Evolutionary conservation across 2,329 filamentous ascomycete genomes (phyloP).

Genomic region (Scedosporium aurantiacum): DNA sequence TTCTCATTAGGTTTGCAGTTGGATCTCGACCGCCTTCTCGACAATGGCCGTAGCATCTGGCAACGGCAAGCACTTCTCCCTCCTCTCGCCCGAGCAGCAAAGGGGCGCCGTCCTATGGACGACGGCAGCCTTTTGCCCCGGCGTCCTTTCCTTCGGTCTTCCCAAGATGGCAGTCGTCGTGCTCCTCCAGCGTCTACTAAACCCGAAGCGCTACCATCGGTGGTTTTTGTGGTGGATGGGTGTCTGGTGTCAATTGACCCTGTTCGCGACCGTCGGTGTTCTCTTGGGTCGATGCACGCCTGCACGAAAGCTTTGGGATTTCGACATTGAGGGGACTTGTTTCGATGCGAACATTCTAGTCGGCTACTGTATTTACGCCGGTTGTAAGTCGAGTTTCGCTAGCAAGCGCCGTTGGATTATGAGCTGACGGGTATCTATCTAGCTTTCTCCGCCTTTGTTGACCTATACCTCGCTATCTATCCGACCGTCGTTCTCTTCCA

Average conservation of each 20-base stretch:
- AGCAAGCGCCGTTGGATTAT: too few species aligned
- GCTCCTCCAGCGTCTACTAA: conserved; percentile 16
- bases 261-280: conserved; percentile 13
- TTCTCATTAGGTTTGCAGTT: conserved; percentile 8
- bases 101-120: conserved; percentile 13
- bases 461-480: conserved; percentile 31
- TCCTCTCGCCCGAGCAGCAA: conserved; percentile 10
- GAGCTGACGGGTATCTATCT: not conserved
- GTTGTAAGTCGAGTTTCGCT: not conserved
- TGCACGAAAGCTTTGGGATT: conserved; percentile 14
- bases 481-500: conserved; percentile 24
- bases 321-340: conserved; percentile 11
- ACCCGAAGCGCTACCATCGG: conserved; percentile 12
- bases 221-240: conserved; percentile 15
- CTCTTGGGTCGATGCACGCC: conserved; percentile 16
- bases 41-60: conserved; percentile 12
- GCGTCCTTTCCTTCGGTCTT: conserved; percentile 16
- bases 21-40: conserved; percentile 10
- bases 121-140: conserved; percentile 16
- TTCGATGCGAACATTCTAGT: conserved; percentile 10
- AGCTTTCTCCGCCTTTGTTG: conserved; percentile 24
- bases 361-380: conserved; percentile 3
- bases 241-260: conserved; percentile 9
- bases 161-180: conserved; percentile 19
- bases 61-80: conserved; percentile 13